A percentile compares a stretch with the other conserved stretches of the same genome.
phyloP scores from a whole-genome alignment of 148 eudicot species.

The Vaccinium darrowii region DNA sequence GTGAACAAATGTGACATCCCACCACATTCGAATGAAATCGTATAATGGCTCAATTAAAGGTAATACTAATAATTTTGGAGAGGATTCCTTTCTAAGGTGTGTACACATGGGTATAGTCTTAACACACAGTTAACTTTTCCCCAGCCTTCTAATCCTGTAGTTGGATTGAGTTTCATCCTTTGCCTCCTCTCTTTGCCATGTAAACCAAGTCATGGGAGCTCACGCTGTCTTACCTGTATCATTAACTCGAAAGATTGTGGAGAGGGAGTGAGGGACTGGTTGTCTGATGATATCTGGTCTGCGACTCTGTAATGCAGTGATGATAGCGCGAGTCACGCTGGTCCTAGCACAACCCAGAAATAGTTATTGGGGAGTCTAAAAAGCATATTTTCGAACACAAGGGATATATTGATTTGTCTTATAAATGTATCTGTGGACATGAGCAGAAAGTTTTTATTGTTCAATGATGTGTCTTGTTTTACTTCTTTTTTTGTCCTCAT shows the following conservation, averaged over 20 bases:
- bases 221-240: not conserved
- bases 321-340: not conserved
- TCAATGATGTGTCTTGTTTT: not conserved
- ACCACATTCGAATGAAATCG: not conserved
- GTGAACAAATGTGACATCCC: not conserved
- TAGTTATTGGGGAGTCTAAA: not conserved
- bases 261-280: not conserved
- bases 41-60: not conserved
- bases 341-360: not conserved
- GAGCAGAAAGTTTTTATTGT: not conserved
- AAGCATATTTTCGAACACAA: not conserved
- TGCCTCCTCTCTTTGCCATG: not conserved
- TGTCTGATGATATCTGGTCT: constrained; percentile 5
- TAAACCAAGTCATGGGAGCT: not conserved
- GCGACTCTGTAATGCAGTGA: not conserved
- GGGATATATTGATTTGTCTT: not conserved
- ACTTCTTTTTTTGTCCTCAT: not conserved
- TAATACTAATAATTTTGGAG: not conserved
- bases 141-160: not conserved
- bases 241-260: not conserved
- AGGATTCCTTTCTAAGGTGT: not conserved
- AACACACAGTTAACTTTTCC: not conserved
- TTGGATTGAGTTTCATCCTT: not conserved
- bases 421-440: not conserved
- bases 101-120: not conserved